These are phyloP conservation scores for Colletotrichum incanum DNA, from an alignment of 2,329 filamentous ascomycete genomes.

Conservation along the genomic window DNA sequence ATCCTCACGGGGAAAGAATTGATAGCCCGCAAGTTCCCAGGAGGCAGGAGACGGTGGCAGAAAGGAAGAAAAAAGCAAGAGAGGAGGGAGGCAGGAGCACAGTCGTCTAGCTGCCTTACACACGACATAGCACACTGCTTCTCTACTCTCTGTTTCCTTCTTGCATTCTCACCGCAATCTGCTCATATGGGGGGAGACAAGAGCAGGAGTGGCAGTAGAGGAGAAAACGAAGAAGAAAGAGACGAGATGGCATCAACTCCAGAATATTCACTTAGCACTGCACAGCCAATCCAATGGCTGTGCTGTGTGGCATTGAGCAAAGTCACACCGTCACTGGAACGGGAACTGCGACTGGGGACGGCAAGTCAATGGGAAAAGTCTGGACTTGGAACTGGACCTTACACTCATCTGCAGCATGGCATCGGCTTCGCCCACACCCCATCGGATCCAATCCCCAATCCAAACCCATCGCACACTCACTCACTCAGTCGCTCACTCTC, in stretches of 20 bases:
- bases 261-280: no score
- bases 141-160: neutral
- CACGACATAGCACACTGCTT: neutral
- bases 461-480: constrained; percentile 1
- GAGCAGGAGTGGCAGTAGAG: no score
- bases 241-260: neutral
- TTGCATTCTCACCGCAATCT: neutral
- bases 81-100: constrained; percentile 1
- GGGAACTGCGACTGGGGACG: neutral
- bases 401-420: constrained; percentile 13
- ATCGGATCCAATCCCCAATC: constrained; percentile 11
- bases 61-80: neutral
- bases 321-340: neutral
- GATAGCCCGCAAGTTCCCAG: neutral
- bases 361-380: constrained; percentile 4
- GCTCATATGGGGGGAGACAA: no score
- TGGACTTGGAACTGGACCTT: constrained; percentile 1
- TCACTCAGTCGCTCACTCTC: constrained; percentile 5
- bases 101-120: neutral
- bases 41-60: neutral
- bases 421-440: constrained; percentile 17
- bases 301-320: neutral
- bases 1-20: neutral
- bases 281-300: neutral
- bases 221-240: neutral